Percentiles rank a stretch among this genome's conserved stretches.
Conservation (phyloP, 2,329 filamentous ascomycete species). For the Colletotrichum musae region DNA sequence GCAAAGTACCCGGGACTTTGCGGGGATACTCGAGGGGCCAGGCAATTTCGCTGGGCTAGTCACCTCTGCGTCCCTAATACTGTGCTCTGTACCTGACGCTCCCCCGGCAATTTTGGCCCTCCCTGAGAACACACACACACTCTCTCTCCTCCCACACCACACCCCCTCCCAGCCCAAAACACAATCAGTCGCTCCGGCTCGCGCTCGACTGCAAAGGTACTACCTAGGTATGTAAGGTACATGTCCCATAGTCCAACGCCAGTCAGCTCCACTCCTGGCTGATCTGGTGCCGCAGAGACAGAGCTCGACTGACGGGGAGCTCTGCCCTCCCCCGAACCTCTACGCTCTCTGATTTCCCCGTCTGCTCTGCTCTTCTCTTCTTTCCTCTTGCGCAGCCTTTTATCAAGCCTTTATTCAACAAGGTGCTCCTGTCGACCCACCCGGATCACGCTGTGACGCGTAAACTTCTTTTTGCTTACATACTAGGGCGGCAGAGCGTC, state of each 20-base stretch:
- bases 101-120: conserved; percentile 32
- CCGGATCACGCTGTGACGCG: background rate
- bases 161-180: conserved; percentile 39
- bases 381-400: conserved; percentile 37
- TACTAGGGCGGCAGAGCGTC: background rate
- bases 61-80: conserved; percentile 35
- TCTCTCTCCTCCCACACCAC: conserved; percentile 24
- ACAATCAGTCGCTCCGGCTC: conserved; percentile 40
- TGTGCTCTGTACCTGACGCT: conserved; percentile 41
- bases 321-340: conserved; percentile 47
- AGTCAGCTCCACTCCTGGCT: conserved; percentile 41
- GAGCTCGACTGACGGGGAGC: conserved; percentile 48
- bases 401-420: too few relatives aligned
- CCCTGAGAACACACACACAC: conserved; percentile 31
- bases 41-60: conserved; percentile 36
- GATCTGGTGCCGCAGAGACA: conserved; percentile 32
- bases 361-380: conserved; percentile 46
- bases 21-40: conserved; percentile 37
- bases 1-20: conserved; percentile 38
- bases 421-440: background rate
- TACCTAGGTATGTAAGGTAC: conserved; percentile 17
- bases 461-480: background rate
- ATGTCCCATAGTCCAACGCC: conserved; percentile 34
- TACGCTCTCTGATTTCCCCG: conserved; percentile 47
- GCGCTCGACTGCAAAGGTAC: conserved; percentile 16